Evolutionary conservation across 768 basidiomycete genomes (phyloP), one percentile per base, ranked within the genome.

Genomic region (Collybiopsis confluens): DNA sequence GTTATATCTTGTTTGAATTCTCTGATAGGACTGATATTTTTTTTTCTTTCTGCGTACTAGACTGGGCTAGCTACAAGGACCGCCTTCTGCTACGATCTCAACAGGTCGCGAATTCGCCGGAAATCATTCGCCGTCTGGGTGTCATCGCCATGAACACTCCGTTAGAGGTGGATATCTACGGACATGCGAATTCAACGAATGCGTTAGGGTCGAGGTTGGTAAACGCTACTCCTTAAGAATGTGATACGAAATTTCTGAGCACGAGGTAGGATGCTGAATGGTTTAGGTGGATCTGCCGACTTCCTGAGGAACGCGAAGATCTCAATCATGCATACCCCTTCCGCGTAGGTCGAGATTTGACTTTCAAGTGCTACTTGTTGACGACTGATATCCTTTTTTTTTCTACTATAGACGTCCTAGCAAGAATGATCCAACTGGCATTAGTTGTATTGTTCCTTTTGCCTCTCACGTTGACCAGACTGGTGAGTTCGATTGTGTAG

Each of bases 131-230:
- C 11, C 66, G 77, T 1, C 67, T 78, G 13, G 77, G 77, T 49
- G 62, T 77, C 46, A 78, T 77, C 27, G 77, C 77, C 8, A 78
- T 78, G 77, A 78, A 78, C 56, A 77, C 77, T 0, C 76, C 77
- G 1, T 62, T 78, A 9, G 77, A 78, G 60, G 76, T 78, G 7
- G 77, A 78, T 57, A 77, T 77, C 45, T 77, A 77, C 57, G 76
- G 70, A 10, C 77, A 78, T 51, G 77, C 77, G 3, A 78, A 78
- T 64, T 76, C 75, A 18, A 78, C 77, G 0, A 72, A 72, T 54
- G 76, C 75, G 2, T 67, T 76, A n/a, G 76, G 77, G 20, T 77
- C 75, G 1, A 56, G 66, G 67, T 66, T 43, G 16, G 55, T 57
- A 11, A 9, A 8, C 8, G 38, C 1, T 27, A 16, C n/a, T 20